Conservation (phyloP, 2,329 filamentous ascomycete genomes). For the Pseudogymnoascus sp. region DNA sequence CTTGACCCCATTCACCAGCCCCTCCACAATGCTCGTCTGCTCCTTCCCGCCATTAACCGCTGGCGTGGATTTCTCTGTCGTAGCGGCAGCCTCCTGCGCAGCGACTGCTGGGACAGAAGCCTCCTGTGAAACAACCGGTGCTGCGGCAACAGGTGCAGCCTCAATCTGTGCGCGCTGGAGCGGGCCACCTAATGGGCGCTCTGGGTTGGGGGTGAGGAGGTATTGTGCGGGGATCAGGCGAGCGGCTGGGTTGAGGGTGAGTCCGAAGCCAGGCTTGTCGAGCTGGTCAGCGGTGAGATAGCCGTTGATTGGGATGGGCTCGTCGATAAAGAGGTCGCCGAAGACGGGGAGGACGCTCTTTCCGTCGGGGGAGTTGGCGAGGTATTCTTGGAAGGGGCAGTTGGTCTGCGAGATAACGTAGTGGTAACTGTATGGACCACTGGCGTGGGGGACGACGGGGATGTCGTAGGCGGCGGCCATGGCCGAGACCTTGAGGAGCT, state of each 20-base stretch:
- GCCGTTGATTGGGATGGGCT: constrained; percentile 78
- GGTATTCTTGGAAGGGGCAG: constrained; percentile 90
- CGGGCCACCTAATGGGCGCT: constrained; percentile 31
- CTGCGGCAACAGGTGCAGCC: neutral
- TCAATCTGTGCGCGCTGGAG: neutral
- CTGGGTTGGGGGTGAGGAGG: constrained; percentile 60
- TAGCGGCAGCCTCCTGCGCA: constrained; percentile 8
- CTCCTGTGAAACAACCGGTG: neutral
- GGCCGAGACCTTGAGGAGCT: constrained; percentile 79
- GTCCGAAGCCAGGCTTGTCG: constrained; percentile 83
- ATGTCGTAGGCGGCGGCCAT: constrained; percentile 91
- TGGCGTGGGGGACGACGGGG: constrained; percentile 89
- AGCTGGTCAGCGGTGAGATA: constrained; percentile 71
- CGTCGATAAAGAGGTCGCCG: constrained; percentile 80
- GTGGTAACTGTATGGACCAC: constrained; percentile 90
- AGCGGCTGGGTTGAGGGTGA: constrained; percentile 70
- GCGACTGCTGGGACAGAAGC: neutral
- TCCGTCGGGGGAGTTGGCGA: constrained; percentile 86
- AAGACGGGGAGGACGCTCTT: constrained; percentile 87
- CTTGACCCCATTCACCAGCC: constrained; percentile 19
- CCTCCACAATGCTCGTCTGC: constrained; percentile 30
- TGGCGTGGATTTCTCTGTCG: constrained; percentile 15
- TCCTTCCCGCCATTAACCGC: constrained; percentile 17
- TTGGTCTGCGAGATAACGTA: constrained; percentile 91
- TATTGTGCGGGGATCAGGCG: constrained; percentile 69